Evolutionary conservation across 106 monocot species (phyloP).

Genomic region (Dactylorhiza incarnata): DNA sequence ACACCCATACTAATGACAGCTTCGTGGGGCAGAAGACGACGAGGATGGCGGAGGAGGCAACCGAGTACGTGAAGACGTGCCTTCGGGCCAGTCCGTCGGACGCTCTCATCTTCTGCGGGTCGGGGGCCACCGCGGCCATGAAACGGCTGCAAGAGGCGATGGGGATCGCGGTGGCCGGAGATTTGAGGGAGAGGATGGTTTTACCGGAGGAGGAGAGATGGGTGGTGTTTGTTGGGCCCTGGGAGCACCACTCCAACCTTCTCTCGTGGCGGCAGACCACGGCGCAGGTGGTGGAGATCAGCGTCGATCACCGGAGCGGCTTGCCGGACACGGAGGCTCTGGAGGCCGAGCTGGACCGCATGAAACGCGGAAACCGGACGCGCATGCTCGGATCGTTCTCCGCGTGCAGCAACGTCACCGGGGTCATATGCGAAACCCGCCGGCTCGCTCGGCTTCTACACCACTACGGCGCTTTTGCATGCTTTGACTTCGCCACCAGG

Average conservation of each 20-base stretch:
- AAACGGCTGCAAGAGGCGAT: slow-evolving; percentile 45
- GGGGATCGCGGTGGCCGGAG: slow-evolving; percentile 28
- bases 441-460: slow-evolving; percentile 30
- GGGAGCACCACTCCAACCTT: slow-evolving; percentile 54
- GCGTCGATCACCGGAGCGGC: slow-evolving; percentile 12
- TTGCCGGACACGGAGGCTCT: slow-evolving; percentile 26
- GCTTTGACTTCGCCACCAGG: slow-evolving; percentile 60
- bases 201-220: slow-evolving; percentile 32
- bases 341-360: slow-evolving; percentile 1
- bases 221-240: slow-evolving; percentile 47
- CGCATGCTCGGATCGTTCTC: slow-evolving; percentile 55
- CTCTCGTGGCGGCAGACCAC: slow-evolving; percentile 47
- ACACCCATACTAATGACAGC: slow-evolving; percentile 36
- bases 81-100: slow-evolving; percentile 20
- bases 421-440: slow-evolving; percentile 30
- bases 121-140: slow-evolving; percentile 35
- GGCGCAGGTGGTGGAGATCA: slow-evolving; percentile 44
- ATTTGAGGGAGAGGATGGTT: slow-evolving; percentile 4
- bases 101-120: slow-evolving; percentile 35
- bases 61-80: slow-evolving; percentile 36
- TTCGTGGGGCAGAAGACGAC: slow-evolving; percentile 29
- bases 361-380: slow-evolving; percentile 11
- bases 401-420: slow-evolving; percentile 51
- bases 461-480: slow-evolving; percentile 36
- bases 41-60: slow-evolving; percentile 15